Conservation (phyloP, 2,329 filamentous ascomycete species). For the Aspergillus sergii region DNA sequence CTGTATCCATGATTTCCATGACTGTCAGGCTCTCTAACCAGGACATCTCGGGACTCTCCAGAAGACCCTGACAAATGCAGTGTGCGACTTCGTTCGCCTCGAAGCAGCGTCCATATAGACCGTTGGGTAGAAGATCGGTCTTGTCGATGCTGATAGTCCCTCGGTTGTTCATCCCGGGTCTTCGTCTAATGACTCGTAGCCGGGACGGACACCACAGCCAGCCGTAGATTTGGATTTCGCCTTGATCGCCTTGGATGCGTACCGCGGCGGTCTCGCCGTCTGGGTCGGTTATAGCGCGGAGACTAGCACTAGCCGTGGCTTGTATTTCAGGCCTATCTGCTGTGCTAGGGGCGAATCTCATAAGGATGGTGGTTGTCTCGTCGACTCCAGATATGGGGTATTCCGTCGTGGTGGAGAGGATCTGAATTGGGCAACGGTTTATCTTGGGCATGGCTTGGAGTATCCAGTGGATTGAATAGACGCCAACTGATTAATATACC, state of each 20-base stretch:
- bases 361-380: too few relatives aligned
- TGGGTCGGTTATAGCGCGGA: too few relatives aligned
- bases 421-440: too few relatives aligned
- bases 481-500: too few relatives aligned
- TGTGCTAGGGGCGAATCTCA: too few relatives aligned
- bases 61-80: constrained; percentile 69
- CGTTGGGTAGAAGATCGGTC: not conserved
- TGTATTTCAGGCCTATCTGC: too few relatives aligned
- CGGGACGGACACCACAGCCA: not conserved
- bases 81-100: constrained; percentile 72
- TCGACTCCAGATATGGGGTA: too few relatives aligned
- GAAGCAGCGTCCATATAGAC: constrained; percentile 52
- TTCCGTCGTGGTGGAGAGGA: too few relatives aligned
- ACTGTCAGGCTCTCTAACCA: constrained; percentile 72
- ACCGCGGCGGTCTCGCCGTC: not conserved
- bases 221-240: constrained; percentile 9
- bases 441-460: too few relatives aligned
- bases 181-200: not conserved
- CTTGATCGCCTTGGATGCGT: constrained; percentile 2
- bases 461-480: too few relatives aligned
- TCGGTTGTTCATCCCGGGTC: not conserved
- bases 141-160: not conserved
- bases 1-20: constrained; percentile 72
- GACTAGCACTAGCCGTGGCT: too few relatives aligned
- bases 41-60: constrained; percentile 68